phyloP scores from a whole-genome alignment of 2,329 filamentous ascomycete genomes.

The Neoarthrinium moseri region DNA sequence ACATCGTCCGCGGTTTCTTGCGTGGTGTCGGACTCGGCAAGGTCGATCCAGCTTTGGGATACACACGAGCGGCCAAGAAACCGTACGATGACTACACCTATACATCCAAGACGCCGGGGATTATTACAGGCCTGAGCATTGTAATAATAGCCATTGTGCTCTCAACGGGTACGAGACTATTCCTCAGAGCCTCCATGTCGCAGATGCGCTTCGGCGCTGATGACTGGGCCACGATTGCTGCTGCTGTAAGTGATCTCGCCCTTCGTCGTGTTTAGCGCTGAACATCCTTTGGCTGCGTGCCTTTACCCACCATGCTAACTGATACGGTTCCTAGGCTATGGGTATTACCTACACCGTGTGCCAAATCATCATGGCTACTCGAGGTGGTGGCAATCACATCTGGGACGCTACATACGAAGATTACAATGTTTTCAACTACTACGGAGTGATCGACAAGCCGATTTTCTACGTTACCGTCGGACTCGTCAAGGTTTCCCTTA shows the following conservation, averaged over 20 bases:
- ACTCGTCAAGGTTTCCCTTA: constrained; percentile 35
- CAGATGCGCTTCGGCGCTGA: constrained; percentile 29
- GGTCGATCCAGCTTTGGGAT: constrained; percentile 18
- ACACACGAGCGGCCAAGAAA: constrained; percentile 16
- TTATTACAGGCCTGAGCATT: constrained; percentile 26
- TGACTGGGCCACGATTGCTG: constrained; percentile 31
- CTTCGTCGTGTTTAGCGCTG: no score
- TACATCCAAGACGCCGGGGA: constrained; percentile 21
- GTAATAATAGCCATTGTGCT: constrained; percentile 25
- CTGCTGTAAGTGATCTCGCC: constrained; percentile 20
- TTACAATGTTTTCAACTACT: constrained; percentile 24
- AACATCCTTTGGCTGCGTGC: no score
- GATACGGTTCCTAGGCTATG: constrained; percentile 12
- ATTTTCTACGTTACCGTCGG: constrained; percentile 29
- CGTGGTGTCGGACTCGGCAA: constrained; percentile 15
- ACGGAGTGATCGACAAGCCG: constrained; percentile 18
- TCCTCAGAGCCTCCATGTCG: constrained; percentile 21
- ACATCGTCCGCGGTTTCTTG: constrained; percentile 24
- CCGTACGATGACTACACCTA: constrained; percentile 17
- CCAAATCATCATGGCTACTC: constrained; percentile 22
- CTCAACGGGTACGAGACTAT: constrained; percentile 26
- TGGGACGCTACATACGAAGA: constrained; percentile 33
- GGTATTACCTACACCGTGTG: constrained; percentile 25
- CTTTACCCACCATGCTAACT: no score
- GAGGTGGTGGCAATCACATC: constrained; percentile 22